A percentile compares a stretch with the other conserved stretches of the same genome.
Conservation (phyloP, 2,329 filamentous ascomycete genomes). For the Pseudogymnoascus destructans region DNA sequence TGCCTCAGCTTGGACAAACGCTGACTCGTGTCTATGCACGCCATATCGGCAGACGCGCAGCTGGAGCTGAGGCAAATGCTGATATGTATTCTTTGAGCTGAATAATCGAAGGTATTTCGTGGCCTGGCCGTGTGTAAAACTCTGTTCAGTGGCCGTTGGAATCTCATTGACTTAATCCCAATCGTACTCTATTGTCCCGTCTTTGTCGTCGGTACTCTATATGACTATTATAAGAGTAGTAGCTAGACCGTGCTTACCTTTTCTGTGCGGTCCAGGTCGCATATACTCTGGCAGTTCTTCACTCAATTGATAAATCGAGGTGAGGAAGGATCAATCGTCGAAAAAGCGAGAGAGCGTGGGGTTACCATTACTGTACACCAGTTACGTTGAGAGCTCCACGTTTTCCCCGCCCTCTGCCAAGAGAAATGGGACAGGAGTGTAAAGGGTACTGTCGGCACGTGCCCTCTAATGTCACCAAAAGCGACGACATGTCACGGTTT, state of each 20-base stretch:
- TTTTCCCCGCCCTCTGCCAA: neutral
- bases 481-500: neutral
- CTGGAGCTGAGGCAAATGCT: constrained; percentile 10
- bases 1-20: constrained; percentile 65
- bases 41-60: constrained; percentile 41
- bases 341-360: neutral
- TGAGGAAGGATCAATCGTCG: constrained; percentile 1
- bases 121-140: constrained; percentile 11
- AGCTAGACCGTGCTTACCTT: neutral
- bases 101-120: neutral
- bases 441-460: constrained; percentile 1
- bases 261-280: constrained; percentile 4
- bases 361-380: constrained; percentile 6
- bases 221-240: neutral
- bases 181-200: neutral
- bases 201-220: neutral
- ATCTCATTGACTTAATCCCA: constrained; percentile 18
- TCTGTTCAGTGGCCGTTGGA: constrained; percentile 17
- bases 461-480: neutral
- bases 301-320: neutral
- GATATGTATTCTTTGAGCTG: constrained; percentile 10
- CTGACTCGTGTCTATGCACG: constrained; percentile 62
- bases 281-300: neutral
- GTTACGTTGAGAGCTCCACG: constrained; percentile 1
- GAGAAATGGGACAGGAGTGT: neutral